phyloP scores from a whole-genome alignment of 306 rosid genomes.

The Castanopsis chinensis region DNA sequence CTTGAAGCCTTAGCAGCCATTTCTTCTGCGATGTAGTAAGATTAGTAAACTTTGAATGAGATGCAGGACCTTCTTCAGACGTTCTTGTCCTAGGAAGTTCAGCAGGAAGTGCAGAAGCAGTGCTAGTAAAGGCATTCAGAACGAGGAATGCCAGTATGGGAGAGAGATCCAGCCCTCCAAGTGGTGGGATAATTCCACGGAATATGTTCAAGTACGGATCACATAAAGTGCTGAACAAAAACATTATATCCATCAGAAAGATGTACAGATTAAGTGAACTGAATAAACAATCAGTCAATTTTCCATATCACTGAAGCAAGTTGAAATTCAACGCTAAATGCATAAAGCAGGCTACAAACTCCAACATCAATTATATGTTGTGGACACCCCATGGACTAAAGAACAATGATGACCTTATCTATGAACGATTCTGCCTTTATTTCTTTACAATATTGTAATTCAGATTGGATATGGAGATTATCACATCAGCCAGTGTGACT shows the following conservation, averaged over 20 bases:
- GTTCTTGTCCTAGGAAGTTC: slow-evolving; percentile 68
- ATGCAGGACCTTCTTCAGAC: slow-evolving; percentile 27
- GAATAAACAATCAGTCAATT: not conserved
- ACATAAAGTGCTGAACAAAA: slow-evolving; percentile 72
- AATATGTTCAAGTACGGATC: slow-evolving; percentile 96
- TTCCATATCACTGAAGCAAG: too few relatives aligned
- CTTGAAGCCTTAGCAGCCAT: slow-evolving; percentile 80
- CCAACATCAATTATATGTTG: too few relatives aligned
- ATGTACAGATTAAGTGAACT: not conserved
- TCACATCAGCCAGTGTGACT: not conserved
- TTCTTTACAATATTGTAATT: too few relatives aligned
- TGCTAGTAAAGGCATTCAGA: slow-evolving; percentile 85
- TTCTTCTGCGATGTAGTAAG: slow-evolving; percentile 64
- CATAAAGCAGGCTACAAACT: not conserved
- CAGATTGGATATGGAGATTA: too few relatives aligned
- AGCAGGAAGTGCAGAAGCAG: slow-evolving; percentile 96
- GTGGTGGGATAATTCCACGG: slow-evolving; percentile 91
- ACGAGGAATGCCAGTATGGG: slow-evolving; percentile 89
- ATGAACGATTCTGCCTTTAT: not conserved
- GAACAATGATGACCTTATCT: not conserved
- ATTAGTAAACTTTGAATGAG: slow-evolving; percentile 23
- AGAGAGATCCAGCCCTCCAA: slow-evolving; percentile 93
- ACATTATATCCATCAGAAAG: slow-evolving; percentile 6
- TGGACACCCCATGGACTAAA: not conserved
- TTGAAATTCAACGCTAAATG: not conserved